Percentiles rank a stretch among this genome's conserved stretches.
phyloP scores from a whole-genome alignment of 495 filamentous ascomycete species.

The Penicillium soppii region DNA sequence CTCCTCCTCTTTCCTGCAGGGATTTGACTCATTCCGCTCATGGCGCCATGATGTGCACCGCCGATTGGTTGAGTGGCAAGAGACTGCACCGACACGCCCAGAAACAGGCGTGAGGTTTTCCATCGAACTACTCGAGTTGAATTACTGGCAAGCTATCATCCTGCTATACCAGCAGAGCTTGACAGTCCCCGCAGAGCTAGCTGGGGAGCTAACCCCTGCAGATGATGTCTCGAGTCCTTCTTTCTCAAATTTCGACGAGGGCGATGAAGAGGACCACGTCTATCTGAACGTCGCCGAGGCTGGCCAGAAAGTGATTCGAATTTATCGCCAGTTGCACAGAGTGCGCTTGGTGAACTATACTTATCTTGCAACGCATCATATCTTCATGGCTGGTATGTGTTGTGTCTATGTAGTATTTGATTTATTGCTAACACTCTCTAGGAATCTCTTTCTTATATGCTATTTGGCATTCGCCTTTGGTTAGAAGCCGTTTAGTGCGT shows the following conservation, averaged over 20 bases:
- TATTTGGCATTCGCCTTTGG: conserved; percentile 91
- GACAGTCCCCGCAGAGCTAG: conserved; percentile 79
- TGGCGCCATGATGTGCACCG: conserved; percentile 89
- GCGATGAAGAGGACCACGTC: conserved; percentile 84
- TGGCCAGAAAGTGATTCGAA: conserved; percentile 83
- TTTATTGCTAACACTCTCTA: conserved; percentile 24
- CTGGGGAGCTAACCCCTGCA: conserved; percentile 70
- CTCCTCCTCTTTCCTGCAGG: conserved; percentile 79
- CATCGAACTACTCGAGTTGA: conserved; percentile 82
- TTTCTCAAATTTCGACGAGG: conserved; percentile 54
- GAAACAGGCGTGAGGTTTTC: conserved; percentile 87
- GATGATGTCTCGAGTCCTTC: conserved; percentile 65
- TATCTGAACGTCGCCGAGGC: conserved; percentile 94
- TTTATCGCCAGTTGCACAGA: conserved; percentile 88
- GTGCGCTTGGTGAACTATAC: conserved; percentile 92
- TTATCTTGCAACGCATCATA: conserved; percentile 92
- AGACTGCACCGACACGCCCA: conserved; percentile 68
- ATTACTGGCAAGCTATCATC: conserved; percentile 98
- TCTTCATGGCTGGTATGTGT: conserved; percentile 85
- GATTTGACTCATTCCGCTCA: conserved; percentile 79
- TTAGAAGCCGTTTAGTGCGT: conserved; percentile 78
- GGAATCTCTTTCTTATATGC: conserved; percentile 95
- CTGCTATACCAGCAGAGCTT: conserved; percentile 93
- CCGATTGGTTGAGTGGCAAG: conserved; percentile 83
- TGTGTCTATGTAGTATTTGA: not conserved